phyloP scores from a whole-genome alignment of 768 basidiomycete genomes.

The Leccinum boreale region DNA sequence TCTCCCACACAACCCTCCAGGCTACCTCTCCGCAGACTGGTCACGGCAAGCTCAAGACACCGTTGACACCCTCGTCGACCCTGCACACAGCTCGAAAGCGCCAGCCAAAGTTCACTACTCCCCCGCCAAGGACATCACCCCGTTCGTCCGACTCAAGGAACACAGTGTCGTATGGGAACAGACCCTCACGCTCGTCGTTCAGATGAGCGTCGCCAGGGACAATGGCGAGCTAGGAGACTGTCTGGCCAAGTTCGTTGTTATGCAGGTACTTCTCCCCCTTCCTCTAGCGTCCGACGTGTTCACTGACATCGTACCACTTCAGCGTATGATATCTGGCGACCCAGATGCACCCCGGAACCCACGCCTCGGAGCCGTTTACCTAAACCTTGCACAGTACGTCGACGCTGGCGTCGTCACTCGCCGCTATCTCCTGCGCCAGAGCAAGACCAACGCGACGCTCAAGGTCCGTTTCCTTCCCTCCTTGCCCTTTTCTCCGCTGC shows the following conservation, averaged over 20 bases:
- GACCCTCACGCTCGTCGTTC: conserved; percentile 52
- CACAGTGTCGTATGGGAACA: conserved; percentile 66
- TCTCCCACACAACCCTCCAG: conserved; percentile 3
- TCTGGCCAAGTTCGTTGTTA: conserved; percentile 63
- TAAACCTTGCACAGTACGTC: conserved; percentile 77
- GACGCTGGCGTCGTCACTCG: conserved; percentile 55
- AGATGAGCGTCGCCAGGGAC: conserved; percentile 58
- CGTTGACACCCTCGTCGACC: neutral
- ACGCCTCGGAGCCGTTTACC: conserved; percentile 59
- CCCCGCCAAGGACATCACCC: conserved; percentile 57
- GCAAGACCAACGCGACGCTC: conserved; percentile 76
- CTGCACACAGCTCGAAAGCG: neutral
- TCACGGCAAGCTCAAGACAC: conserved; percentile 10
- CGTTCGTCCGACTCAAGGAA: conserved; percentile 56
- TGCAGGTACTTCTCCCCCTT: conserved; percentile 38
- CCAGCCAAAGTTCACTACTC: conserved; percentile 20
- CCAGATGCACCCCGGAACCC: conserved; percentile 54
- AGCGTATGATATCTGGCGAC: conserved; percentile 59
- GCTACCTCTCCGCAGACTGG: conserved; percentile 30
- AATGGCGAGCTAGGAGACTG: conserved; percentile 45
- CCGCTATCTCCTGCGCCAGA: conserved; percentile 64
- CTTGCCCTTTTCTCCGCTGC: neutral
- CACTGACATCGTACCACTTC: neutral
- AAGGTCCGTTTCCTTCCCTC: conserved; percentile 41
- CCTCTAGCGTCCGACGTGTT: neutral